Percentiles rank a stretch among this genome's conserved stretches.
Evolutionary conservation across 192 early-diverging fungal species (phyloP).

Genomic region (Podila epigama): DNA sequence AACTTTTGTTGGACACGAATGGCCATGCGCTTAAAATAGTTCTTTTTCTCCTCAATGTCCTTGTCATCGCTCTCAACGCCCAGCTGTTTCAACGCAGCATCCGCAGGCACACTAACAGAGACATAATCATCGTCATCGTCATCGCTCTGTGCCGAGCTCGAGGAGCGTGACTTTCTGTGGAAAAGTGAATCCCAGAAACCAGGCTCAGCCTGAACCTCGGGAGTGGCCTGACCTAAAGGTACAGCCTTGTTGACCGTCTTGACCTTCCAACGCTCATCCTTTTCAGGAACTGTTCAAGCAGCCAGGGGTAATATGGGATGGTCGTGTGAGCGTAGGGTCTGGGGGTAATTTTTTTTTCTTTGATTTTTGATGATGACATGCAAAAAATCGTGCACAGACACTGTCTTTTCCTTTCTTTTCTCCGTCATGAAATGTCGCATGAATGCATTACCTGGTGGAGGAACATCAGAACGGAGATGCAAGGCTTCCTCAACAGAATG

Average conservation of each 20-base stretch:
- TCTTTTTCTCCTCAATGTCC: constrained; percentile 25
- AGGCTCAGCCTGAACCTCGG: constrained; percentile 8
- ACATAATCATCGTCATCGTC: constrained; percentile 20
- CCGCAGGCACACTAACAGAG: constrained; percentile 35
- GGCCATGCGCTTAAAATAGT: constrained; percentile 43
- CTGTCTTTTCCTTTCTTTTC: no score
- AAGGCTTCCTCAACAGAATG: constrained; percentile 32
- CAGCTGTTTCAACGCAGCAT: constrained; percentile 30
- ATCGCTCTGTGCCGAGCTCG: background rate
- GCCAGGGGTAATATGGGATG: background rate
- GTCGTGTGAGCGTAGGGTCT: background rate
- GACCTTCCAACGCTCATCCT: constrained; percentile 46
- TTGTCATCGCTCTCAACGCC: constrained; percentile 31
- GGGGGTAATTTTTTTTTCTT: background rate
- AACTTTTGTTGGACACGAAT: constrained; percentile 40
- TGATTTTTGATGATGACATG: background rate
- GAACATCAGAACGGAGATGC: constrained; percentile 33
- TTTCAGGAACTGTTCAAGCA: constrained; percentile 22
- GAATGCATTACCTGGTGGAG: constrained; percentile 22
- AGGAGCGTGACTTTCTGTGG: background rate
- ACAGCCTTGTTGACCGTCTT: constrained; percentile 39
- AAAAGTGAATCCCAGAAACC: constrained; percentile 40
- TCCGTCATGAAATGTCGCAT: background rate
- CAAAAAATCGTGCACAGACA: no score
- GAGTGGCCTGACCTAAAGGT: constrained; percentile 7